Percentiles rank a stretch among this genome's conserved stretches.
Conservation (phyloP, 805 yeast species). For the Isabelozyma rhagii region DNA sequence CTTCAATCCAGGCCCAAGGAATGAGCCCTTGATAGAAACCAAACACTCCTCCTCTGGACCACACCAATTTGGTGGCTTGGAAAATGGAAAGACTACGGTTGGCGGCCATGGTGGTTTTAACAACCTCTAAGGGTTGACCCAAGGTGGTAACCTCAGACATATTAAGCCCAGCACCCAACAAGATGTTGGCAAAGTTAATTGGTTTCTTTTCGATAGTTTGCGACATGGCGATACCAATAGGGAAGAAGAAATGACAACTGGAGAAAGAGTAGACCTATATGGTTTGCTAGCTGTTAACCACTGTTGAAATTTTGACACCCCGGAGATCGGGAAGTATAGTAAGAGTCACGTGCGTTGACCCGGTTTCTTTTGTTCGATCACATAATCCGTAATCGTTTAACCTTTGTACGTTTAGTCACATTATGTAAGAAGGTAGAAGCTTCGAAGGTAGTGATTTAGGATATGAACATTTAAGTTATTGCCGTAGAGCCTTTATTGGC, state of each 20-base stretch:
- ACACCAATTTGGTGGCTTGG: conserved; percentile 69
- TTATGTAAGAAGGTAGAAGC: too few species aligned
- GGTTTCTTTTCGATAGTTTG: conserved; percentile 68
- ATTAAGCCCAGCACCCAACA: conserved; percentile 91
- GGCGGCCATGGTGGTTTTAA: conserved; percentile 98
- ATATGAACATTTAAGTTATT: too few species aligned
- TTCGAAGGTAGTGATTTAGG: too few species aligned
- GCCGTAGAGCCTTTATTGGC: too few species aligned
- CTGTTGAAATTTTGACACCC: neutral
- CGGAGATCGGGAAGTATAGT: neutral
- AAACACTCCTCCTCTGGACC: conserved; percentile 88
- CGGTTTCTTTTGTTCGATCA: neutral
- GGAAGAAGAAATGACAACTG: neutral
- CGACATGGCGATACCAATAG: neutral
- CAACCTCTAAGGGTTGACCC: conserved; percentile 96
- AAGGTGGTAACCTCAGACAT: conserved; percentile 89
- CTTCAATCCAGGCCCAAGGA: conserved; percentile 99
- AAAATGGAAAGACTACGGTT: conserved; percentile 69
- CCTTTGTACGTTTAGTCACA: too few species aligned
- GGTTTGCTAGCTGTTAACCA: neutral
- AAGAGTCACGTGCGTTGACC: neutral
- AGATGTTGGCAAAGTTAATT: conserved; percentile 81
- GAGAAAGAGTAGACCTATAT: too few species aligned
- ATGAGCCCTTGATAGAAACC: conserved; percentile 97
- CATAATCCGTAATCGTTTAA: neutral